phyloP scores from a whole-genome alignment of 305 asterid genomes.

The Solanum hybrid region DNA sequence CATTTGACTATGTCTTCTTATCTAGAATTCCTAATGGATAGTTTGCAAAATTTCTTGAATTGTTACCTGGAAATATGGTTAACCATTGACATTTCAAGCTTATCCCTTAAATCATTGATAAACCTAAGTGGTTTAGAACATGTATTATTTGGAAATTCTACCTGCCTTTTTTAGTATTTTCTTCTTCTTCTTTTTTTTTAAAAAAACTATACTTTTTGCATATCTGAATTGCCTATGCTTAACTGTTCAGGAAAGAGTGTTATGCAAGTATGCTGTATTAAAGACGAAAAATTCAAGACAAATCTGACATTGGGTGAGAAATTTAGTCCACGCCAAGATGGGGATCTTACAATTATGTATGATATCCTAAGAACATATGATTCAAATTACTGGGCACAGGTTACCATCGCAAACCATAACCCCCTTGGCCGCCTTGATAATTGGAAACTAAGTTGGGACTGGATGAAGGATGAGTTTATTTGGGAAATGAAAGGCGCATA shows the following conservation, averaged over 20 bases:
- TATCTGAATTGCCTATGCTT: not conserved
- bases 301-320: conserved; percentile 45
- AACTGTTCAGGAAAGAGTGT: conserved; percentile 49
- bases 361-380: conserved; percentile 67
- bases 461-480: conserved; percentile 95
- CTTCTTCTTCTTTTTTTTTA: not conserved
- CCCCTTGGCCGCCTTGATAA: conserved; percentile 84
- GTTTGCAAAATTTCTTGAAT: not conserved
- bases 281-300: conserved; percentile 39
- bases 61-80: not conserved
- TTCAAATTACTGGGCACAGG: conserved; percentile 79
- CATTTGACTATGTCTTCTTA: not conserved
- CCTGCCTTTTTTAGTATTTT: not conserved
- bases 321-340: conserved; percentile 57
- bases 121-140: not conserved
- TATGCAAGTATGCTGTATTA: conserved; percentile 70
- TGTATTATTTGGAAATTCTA: not conserved
- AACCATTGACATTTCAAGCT: not conserved
- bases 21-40: not conserved
- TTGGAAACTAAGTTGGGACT: conserved; percentile 94
- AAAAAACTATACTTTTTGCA: not conserved
- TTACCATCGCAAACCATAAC: conserved; percentile 68
- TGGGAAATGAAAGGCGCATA: conserved; percentile 80
- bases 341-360: conserved; percentile 83
- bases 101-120: not conserved